Evolutionary conservation across 2,329 filamentous ascomycete genomes (phyloP), one percentile per base, ranked within the genome.

Genomic region (Thielaviopsis musarum): DNA sequence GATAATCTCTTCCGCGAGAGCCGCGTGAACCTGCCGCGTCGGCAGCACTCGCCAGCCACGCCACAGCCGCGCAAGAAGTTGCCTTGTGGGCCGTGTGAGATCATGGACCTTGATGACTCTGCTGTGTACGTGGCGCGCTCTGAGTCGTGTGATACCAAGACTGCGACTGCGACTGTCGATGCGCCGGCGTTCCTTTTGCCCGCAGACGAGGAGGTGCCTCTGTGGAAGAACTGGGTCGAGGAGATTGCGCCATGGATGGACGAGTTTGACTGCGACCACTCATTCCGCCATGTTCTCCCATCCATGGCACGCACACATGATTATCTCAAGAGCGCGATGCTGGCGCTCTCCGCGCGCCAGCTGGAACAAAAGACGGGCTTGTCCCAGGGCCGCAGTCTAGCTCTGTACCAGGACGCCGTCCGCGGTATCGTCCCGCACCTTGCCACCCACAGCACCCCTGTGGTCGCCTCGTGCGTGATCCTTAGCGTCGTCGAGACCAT

Each of bases 401-500:
- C 71, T 0, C 66, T 79, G 1, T 79, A 79, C 59, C 75, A 78
- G 58, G 72, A 77, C 62, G 75, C 76, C 2, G 78, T 79, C 49
- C 73, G 75, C 52, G 67, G 74, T 1, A 67, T 81, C 0, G 69
- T 75, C 2, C 76, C 76, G 0, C 65, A 76, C 12, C 68, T 80
- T 0, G 71, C 75, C 12, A 72, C 73, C 2, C 73, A 73, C 1
- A 73, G 72, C 56, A 74, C 75, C 0, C 72, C 75, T 7, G 75
- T 79, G 7, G 74, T 81, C 15, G 76, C 76, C 0, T 74, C 76
- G 0, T 79, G 75, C 57, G 76, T 79, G 2, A 70, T 80, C 3
- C 70, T 80, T 0, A 79, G 77, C 59, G 77, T 77, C 9, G 64
- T 80, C 2, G 78, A 80, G 61, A 79, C 79, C 76, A 70, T 77